Base-by-base conservation (phyloP, 345 rosid species). In the Balakata baccata region DNA sequence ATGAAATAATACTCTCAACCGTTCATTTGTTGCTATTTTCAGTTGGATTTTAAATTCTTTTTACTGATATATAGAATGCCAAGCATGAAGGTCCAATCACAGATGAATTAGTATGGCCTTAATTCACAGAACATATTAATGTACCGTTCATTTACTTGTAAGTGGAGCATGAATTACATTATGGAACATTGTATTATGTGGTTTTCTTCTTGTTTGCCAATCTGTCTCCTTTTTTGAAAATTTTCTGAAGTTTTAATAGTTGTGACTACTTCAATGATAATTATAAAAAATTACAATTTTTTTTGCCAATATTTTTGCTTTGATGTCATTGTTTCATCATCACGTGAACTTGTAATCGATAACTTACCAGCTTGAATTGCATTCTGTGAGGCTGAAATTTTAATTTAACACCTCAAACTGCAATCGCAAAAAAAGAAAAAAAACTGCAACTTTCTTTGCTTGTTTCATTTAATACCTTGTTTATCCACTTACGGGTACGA, bases 401-500 rank as follows among this genome's bases (percentile, higher is more conserved):
- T 65, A 43, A 11, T 13, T 20, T 25, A 12, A 65, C 20, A 6
- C 9, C 59, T 9, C 45, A 34, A 56, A 22, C 34, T 29, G 5
- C 18, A 10, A 14, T 1, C 18, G 14, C 1, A 17, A 51, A 51
- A 13, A 2, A 14, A 51, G 4, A 12, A 51, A 14, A 11, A 22
- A 20, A n/a, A 20, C 20, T n/a, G 20, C 1, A 22, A 39, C 37
- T 68, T 68, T 23, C 25, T 34, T 29, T 68, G 22, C 13, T 51
- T 16, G 5, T 16, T 51, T 50, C 7, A 11, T 51, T 29, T 51
- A 34, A 50, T 38, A 66, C 39, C 43, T 25, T 54, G 65, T 53
- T 20, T 39, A 18, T 66, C 49, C 41, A 49, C 64, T 38, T 68
- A 20, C 34, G 50, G 73, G 73, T 75, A 61, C 73, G 34, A 34